These are phyloP conservation scores for Penicillium sp. DNA, from an alignment of 2,329 filamentous ascomycete genomes.

Conservation along the genomic window DNA sequence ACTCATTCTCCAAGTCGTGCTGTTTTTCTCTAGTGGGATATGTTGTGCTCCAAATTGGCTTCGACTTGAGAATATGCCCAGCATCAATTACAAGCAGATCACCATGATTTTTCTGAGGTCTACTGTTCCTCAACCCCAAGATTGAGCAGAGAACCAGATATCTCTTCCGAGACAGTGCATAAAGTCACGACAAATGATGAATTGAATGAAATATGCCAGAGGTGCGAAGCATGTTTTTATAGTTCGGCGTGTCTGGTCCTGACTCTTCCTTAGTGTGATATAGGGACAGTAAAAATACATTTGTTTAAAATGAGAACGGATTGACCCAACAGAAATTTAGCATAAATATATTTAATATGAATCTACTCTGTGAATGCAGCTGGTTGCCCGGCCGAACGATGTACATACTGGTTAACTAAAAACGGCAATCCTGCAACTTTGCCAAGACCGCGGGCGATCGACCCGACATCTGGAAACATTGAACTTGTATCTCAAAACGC, in stretches of 20 bases:
- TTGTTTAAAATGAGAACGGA: neutral
- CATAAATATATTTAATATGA: neutral
- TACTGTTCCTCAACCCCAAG: neutral
- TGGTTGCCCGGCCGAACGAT: constrained; percentile 35
- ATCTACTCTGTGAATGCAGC: constrained; percentile 7
- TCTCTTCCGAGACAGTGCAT: neutral
- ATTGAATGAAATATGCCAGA: neutral
- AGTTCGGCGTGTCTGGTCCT: neutral
- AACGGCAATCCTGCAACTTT: constrained; percentile 18
- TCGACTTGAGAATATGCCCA: neutral
- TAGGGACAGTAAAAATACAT: neutral
- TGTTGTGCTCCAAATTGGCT: neutral
- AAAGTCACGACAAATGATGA: neutral
- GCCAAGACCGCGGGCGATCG: constrained; percentile 31
- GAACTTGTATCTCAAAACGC: neutral
- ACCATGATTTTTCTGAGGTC: neutral
- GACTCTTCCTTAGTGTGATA: neutral
- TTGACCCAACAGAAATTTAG: neutral
- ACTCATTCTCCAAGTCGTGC: neutral
- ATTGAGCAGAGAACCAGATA: neutral
- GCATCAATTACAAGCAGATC: neutral
- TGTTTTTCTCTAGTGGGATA: neutral
- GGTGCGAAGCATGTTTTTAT: neutral
- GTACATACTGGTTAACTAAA: constrained; percentile 16
- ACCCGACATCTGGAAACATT: neutral